A percentile compares a stretch with the other conserved stretches of the same genome.
Evolutionary conservation across 768 basidiomycete species (phyloP).

Genomic region (Leccinum obscurum): DNA sequence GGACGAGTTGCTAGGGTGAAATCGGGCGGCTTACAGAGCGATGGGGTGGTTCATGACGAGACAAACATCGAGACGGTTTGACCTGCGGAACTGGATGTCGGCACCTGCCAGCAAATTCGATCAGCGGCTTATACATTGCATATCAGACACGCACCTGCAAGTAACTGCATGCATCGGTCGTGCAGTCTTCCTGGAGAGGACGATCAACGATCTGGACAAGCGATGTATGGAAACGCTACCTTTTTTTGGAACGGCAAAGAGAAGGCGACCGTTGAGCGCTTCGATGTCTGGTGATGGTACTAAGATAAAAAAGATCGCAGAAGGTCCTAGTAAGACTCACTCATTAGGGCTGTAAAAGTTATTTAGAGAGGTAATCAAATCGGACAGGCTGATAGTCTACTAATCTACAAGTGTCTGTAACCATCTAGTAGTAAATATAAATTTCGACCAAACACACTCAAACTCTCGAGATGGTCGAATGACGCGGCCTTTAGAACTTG

Average conservation of each 20-base stretch:
- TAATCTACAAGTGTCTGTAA: no score
- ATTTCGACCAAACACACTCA: background rate
- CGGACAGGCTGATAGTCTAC: no score
- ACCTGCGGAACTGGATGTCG: conserved; percentile 91
- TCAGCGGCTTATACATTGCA: background rate
- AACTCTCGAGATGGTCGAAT: background rate
- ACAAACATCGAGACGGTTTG: conserved; percentile 87
- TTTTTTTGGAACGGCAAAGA: conserved; percentile 99
- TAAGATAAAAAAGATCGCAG: background rate
- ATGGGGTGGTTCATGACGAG: conserved; percentile 93
- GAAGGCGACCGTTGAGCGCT: conserved; percentile 75
- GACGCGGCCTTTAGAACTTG: background rate
- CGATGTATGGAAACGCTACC: conserved; percentile 44
- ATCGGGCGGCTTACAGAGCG: conserved; percentile 66
- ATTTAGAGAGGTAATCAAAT: no score
- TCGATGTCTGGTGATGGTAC: conserved; percentile 55
- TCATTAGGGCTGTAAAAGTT: conserved; percentile 18
- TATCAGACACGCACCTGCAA: conserved; percentile 59
- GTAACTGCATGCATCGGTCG: conserved; percentile 84
- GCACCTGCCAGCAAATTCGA: conserved; percentile 55
- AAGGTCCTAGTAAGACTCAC: conserved; percentile 9
- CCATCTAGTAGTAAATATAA: no score
- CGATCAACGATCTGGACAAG: background rate
- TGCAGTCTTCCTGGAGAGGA: conserved; percentile 70
- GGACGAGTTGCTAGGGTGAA: background rate